Conservation (phyloP, 768 basidiomycete species). For the Hericium alpestre region DNA sequence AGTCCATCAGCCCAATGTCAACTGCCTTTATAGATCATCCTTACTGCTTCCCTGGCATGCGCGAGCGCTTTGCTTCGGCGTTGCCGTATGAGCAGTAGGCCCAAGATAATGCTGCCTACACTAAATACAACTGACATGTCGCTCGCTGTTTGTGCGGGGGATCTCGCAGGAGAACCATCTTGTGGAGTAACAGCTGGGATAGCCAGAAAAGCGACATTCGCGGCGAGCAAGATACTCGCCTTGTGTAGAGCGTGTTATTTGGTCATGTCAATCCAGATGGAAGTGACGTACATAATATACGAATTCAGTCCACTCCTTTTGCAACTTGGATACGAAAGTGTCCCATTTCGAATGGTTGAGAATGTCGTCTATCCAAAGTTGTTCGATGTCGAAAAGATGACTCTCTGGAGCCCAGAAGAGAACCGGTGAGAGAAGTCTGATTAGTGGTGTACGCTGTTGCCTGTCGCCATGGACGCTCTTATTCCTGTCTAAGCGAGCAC, state of each 20-base stretch:
- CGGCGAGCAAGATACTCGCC: slow-evolving; percentile 6
- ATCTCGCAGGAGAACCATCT: background rate
- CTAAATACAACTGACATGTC: slow-evolving; percentile 4
- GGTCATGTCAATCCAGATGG: too few species aligned
- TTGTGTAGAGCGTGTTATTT: background rate
- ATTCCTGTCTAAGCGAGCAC: slow-evolving; percentile 4
- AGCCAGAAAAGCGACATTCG: slow-evolving; percentile 7
- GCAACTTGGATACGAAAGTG: background rate
- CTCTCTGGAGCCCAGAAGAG: slow-evolving; percentile 10
- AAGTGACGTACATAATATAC: too few species aligned
- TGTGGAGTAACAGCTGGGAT: slow-evolving; percentile 1
- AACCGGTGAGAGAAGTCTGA: slow-evolving; percentile 4
- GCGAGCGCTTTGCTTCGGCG: slow-evolving; percentile 1
- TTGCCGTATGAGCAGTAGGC: slow-evolving; percentile 7
- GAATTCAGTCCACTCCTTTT: too few species aligned
- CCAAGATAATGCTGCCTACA: slow-evolving; percentile 7
- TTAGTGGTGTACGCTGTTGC: slow-evolving; percentile 2
- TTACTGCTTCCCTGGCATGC: slow-evolving; percentile 3
- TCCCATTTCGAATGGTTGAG: slow-evolving; percentile 5
- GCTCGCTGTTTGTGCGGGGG: slow-evolving; percentile 5
- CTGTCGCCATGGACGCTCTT: background rate
- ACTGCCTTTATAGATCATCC: slow-evolving; percentile 21
- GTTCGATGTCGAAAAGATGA: slow-evolving; percentile 8
- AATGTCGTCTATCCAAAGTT: slow-evolving; percentile 5
- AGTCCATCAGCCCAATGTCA: too few species aligned